Percentiles rank a stretch among this genome's conserved stretches.
phyloP scores from a whole-genome alignment of 805 yeast genomes.

The Kuraishia hungarica region DNA sequence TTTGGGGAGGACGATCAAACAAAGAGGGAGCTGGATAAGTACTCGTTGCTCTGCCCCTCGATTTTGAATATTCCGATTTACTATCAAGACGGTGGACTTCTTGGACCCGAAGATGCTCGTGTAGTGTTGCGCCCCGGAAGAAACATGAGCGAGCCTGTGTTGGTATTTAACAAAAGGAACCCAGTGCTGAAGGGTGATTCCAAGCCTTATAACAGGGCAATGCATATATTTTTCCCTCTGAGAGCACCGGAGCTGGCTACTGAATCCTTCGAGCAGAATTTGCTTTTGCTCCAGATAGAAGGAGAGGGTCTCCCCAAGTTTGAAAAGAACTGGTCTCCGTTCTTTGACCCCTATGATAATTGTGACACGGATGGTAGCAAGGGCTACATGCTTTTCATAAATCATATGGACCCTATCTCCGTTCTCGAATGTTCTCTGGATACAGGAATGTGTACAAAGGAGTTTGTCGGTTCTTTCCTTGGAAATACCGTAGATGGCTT shows the following conservation, averaged over 20 bases:
- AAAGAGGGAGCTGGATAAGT: not conserved
- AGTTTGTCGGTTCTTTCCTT: slow-evolving; percentile 17
- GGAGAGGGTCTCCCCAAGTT: slow-evolving; percentile 8
- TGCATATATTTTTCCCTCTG: slow-evolving; percentile 25
- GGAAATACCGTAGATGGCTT: slow-evolving; percentile 5
- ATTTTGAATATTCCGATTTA: not conserved
- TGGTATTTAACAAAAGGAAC: slow-evolving; percentile 31
- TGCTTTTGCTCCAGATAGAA: slow-evolving; percentile 11
- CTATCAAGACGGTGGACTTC: not conserved
- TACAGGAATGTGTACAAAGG: slow-evolving; percentile 18
- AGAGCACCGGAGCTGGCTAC: slow-evolving; percentile 15
- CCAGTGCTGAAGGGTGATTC: slow-evolving; percentile 4
- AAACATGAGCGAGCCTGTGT: slow-evolving; percentile 32
- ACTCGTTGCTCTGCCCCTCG: slow-evolving; percentile 1
- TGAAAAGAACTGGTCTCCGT: slow-evolving; percentile 34
- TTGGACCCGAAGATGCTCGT: slow-evolving; percentile 40
- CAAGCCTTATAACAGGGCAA: slow-evolving; percentile 14
- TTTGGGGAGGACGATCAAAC: not conserved
- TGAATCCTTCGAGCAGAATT: slow-evolving; percentile 7
- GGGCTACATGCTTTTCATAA: slow-evolving; percentile 21
- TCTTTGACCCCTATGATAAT: slow-evolving; percentile 14
- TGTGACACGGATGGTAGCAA: slow-evolving; percentile 8
- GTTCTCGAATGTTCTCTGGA: slow-evolving; percentile 23
- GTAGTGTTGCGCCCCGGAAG: slow-evolving; percentile 15
- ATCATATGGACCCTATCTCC: slow-evolving; percentile 23